Evolutionary conservation across 2,329 filamentous ascomycete genomes (phyloP).

Genomic region (Neonectria sp.): DNA sequence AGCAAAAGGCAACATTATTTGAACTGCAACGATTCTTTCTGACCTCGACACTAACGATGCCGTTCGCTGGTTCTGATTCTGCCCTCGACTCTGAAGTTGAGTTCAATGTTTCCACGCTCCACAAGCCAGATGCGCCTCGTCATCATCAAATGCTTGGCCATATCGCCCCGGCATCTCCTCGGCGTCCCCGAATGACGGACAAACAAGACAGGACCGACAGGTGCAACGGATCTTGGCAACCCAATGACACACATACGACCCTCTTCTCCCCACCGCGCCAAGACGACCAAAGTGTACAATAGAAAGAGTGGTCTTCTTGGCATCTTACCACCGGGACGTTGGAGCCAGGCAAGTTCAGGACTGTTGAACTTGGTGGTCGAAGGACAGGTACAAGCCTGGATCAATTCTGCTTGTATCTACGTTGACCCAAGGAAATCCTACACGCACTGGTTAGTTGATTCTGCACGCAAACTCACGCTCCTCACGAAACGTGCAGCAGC

Average conservation of each 20-base stretch:
- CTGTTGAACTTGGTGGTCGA: neutral
- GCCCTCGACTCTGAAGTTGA: neutral
- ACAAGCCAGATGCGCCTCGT: neutral
- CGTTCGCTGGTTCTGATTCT: no score
- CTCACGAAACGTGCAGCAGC: neutral
- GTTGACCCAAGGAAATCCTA: neutral
- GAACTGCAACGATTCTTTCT: neutral
- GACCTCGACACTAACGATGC: no score
- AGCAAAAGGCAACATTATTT: neutral
- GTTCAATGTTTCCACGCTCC: neutral
- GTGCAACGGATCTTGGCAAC: constrained; percentile 1
- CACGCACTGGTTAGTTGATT: neutral
- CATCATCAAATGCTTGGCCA: neutral
- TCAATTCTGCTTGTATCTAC: neutral
- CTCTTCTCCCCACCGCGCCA: neutral
- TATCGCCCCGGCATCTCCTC: neutral
- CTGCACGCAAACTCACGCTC: neutral
- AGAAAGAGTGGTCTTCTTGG: neutral
- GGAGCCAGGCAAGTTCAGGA: neutral
- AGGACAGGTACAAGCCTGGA: neutral
- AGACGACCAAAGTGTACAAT: neutral
- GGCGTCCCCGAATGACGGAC: neutral
- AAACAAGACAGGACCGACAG: neutral
- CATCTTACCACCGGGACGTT: neutral
- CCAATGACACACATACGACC: neutral